These are phyloP conservation scores for Starmerella vitae DNA, from an alignment of 805 yeast species.

Conservation along the genomic window DNA sequence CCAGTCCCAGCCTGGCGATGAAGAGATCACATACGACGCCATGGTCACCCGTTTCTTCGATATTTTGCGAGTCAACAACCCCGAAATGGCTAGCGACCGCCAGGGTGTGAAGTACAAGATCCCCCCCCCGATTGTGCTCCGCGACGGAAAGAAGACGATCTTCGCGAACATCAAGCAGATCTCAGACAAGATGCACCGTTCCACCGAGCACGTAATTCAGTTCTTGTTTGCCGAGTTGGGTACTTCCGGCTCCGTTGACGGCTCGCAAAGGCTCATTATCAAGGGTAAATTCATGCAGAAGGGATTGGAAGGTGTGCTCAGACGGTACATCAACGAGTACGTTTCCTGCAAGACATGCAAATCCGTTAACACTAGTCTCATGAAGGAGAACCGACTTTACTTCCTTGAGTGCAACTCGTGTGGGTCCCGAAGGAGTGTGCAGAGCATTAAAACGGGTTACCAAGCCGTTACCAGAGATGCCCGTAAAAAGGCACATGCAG, in stretches of 20 bases:
- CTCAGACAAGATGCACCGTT: slow-evolving; percentile 85
- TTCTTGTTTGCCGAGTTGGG: slow-evolving; percentile 97
- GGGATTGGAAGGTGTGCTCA: slow-evolving; percentile 89
- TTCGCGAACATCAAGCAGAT: slow-evolving; percentile 94
- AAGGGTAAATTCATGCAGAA: slow-evolving; percentile 98
- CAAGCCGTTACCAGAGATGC: slow-evolving; percentile 50
- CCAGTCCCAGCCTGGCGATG: slow-evolving; percentile 15
- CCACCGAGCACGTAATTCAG: slow-evolving; percentile 93
- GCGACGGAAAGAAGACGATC: slow-evolving; percentile 97
- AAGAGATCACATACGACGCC: slow-evolving; percentile 48
- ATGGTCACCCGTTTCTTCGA: slow-evolving; percentile 75
- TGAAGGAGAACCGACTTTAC: slow-evolving; percentile 95
- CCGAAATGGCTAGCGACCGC: slow-evolving; percentile 96
- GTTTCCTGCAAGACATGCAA: slow-evolving; percentile 98
- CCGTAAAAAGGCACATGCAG: slow-evolving; percentile 18
- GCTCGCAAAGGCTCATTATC: slow-evolving; percentile 89
- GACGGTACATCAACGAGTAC: slow-evolving; percentile 92
- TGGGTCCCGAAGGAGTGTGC: slow-evolving; percentile 93
- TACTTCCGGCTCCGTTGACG: slow-evolving; percentile 98
- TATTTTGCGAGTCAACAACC: slow-evolving; percentile 82
- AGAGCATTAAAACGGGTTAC: slow-evolving; percentile 98
- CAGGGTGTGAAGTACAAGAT: slow-evolving; percentile 84
- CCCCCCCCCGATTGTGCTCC: slow-evolving; percentile 92
- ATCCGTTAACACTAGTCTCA: slow-evolving; percentile 89
- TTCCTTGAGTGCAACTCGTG: slow-evolving; percentile 96